Evolutionary conservation across 2,329 filamentous ascomycete species (phyloP).

Genomic region (Albophoma yamanashiensis): DNA sequence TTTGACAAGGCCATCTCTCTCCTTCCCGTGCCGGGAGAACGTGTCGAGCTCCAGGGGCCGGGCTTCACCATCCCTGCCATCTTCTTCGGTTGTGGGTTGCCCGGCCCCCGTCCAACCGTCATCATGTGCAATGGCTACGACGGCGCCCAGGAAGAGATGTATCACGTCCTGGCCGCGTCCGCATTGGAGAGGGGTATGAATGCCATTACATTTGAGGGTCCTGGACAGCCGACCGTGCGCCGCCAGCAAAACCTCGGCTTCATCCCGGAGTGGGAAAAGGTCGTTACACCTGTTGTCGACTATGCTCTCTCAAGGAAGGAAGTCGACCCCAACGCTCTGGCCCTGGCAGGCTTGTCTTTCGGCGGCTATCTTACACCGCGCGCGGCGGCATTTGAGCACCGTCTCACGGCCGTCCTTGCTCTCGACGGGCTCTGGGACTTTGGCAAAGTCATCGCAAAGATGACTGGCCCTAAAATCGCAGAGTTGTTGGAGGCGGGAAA

Average conservation of each 20-base stretch:
- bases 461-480: constrained; percentile 4
- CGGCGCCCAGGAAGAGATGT: constrained; percentile 30
- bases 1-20: constrained; percentile 27
- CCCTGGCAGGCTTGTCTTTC: constrained; percentile 26
- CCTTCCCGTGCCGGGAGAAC: constrained; percentile 23
- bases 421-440: constrained; percentile 26
- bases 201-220: constrained; percentile 32
- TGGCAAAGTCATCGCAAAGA: constrained; percentile 4
- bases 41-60: constrained; percentile 18
- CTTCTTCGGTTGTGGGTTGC: constrained; percentile 16
- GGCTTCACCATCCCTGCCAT: constrained; percentile 24
- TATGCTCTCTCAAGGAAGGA: constrained; percentile 14
- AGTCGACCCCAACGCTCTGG: constrained; percentile 20
- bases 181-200: constrained; percentile 29
- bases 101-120: constrained; percentile 22
- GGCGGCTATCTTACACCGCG: constrained; percentile 27
- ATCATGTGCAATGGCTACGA: constrained; percentile 33
- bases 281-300: constrained; percentile 28
- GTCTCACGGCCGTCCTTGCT: constrained; percentile 25
- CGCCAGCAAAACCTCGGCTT: constrained; percentile 30
- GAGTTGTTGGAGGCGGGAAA: constrained; percentile 8
- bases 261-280: constrained; percentile 31
- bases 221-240: constrained; percentile 28
- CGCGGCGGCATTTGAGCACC: constrained; percentile 31
- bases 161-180: constrained; percentile 22